Conservation (phyloP, 2,329 filamentous ascomycete genomes). For the Aspergillus tamarii region DNA sequence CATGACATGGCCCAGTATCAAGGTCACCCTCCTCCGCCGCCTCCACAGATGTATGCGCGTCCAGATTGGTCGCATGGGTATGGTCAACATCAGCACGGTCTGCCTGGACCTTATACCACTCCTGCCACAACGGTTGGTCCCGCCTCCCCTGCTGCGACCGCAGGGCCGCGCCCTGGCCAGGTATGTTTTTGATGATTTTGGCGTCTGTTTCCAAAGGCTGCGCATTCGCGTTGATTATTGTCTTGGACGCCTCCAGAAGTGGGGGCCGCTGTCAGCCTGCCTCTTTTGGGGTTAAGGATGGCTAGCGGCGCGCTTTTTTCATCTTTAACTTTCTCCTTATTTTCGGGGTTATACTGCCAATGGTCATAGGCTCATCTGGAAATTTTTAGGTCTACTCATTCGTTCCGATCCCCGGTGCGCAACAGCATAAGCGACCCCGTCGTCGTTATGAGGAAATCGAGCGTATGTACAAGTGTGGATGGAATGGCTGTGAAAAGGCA, state of each 20-base stretch:
- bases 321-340: conserved; percentile 16
- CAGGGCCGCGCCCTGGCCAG: conserved; percentile 64
- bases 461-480: conserved; percentile 99
- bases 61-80: conserved; percentile 52
- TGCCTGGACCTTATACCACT: conserved; percentile 53
- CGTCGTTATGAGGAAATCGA: conserved; percentile 97
- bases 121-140: conserved; percentile 62
- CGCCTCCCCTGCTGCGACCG: conserved; percentile 62
- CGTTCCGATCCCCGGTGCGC: conserved; percentile 92
- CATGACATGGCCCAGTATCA: conserved; percentile 82
- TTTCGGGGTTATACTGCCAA: not conserved
- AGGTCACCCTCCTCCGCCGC: conserved; percentile 50
- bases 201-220: conserved; percentile 35
- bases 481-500: conserved; percentile 97
- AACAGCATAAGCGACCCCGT: conserved; percentile 94
- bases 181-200: conserved; percentile 55
- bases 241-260: conserved; percentile 30
- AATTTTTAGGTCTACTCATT: conserved; percentile 85
- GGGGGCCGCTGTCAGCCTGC: conserved; percentile 23
- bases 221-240: conserved; percentile 31
- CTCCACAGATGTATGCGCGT: conserved; percentile 52
- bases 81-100: conserved; percentile 50
- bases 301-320: conserved; percentile 26
- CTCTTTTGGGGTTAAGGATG: conserved; percentile 17
- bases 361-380: conserved; percentile 25